Conservation (phyloP, 23 red algal genomes). For the Gracilaria gracilis region DNA sequence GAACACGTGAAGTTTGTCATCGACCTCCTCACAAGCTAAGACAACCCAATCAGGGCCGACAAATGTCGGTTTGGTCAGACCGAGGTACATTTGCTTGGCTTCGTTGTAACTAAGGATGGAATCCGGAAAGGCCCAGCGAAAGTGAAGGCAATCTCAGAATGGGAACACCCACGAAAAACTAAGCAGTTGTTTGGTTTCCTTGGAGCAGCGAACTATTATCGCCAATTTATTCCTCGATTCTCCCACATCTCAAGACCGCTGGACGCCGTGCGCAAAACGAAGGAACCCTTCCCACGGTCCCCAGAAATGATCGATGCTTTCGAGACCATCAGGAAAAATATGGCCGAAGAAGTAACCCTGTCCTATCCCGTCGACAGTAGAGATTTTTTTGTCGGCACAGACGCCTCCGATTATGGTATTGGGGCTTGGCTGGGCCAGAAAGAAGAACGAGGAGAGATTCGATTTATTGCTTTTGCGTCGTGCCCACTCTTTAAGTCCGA, state of each 20-base stretch:
- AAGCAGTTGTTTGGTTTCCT: background rate
- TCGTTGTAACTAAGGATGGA: background rate
- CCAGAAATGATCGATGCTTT: too few relatives aligned
- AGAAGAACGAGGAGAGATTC: background rate
- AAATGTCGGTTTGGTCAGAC: slow-evolving; percentile 15
- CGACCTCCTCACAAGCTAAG: background rate
- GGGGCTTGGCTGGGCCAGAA: slow-evolving; percentile 5
- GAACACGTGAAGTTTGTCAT: background rate
- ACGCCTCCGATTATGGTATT: too few relatives aligned
- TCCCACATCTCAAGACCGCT: too few relatives aligned
- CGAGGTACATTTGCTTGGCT: background rate
- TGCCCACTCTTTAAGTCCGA: background rate
- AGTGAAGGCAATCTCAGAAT: slow-evolving; percentile 3
- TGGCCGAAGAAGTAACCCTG: too few relatives aligned
- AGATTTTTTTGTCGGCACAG: too few relatives aligned
- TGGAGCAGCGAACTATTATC: slow-evolving; percentile 37
- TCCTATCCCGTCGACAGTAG: too few relatives aligned
- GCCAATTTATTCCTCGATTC: slow-evolving; percentile 6
- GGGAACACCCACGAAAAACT: background rate
- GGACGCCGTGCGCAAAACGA: too few relatives aligned
- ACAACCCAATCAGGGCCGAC: background rate
- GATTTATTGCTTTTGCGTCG: background rate
- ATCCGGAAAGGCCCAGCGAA: background rate
- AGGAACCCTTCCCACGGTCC: too few relatives aligned
- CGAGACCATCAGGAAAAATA: too few relatives aligned